Conservation (phyloP, 2,329 filamentous ascomycete genomes). For the Zalaria sp. region DNA sequence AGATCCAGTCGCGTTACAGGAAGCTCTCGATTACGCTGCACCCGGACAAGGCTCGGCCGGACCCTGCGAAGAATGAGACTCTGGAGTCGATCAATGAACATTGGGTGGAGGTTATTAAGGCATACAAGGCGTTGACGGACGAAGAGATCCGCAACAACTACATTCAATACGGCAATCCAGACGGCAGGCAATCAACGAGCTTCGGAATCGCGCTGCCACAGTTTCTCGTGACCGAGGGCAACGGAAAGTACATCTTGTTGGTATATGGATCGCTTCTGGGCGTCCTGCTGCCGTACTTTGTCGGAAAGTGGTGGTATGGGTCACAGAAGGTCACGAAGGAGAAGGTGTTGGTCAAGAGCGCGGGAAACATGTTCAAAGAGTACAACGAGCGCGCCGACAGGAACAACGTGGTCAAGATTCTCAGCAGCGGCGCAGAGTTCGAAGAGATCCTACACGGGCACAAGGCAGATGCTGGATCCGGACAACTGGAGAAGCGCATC, state of each 20-base stretch:
- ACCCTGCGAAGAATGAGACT: conserved; percentile 80
- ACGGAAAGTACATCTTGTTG: conserved; percentile 87
- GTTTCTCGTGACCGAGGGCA: conserved; percentile 83
- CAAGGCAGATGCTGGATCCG: conserved; percentile 65
- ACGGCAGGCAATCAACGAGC: conserved; percentile 95
- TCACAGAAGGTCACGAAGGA: conserved; percentile 88
- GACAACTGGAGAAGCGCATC: conserved; percentile 72
- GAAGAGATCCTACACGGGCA: conserved; percentile 60
- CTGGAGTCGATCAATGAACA: conserved; percentile 67
- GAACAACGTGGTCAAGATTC: conserved; percentile 62
- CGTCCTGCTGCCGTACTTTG: conserved; percentile 79
- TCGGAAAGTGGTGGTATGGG: conserved; percentile 98
- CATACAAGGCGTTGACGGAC: conserved; percentile 94
- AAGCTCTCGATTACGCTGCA: conserved; percentile 74
- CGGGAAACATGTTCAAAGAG: conserved; percentile 86
- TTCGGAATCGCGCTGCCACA: conserved; percentile 93
- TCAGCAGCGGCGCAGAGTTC: conserved; percentile 81
- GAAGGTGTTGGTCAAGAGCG: conserved; percentile 80
- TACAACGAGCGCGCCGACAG: conserved; percentile 76
- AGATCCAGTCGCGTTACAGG: conserved; percentile 87
- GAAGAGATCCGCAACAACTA: conserved; percentile 97
- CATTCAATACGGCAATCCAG: conserved; percentile 87
- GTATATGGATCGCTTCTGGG: conserved; percentile 81
- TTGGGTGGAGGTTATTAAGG: conserved; percentile 93
- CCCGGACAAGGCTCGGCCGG: conserved; percentile 81